A percentile compares a stretch with the other conserved stretches of the same genome.
Evolutionary conservation across 805 yeast genomes (phyloP).

Genomic region (Sporopachydermia quercuum): DNA sequence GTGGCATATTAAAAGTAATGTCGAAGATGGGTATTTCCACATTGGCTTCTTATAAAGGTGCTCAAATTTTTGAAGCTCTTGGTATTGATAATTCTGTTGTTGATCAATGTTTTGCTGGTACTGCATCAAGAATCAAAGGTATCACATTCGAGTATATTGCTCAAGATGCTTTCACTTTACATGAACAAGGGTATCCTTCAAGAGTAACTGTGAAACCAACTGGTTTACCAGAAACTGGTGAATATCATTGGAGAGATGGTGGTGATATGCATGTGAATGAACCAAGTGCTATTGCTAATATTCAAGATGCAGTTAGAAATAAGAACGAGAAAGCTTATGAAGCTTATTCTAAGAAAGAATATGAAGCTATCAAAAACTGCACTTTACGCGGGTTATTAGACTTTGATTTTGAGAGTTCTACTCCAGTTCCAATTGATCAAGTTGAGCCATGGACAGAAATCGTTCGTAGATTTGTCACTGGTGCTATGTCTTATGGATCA

Average conservation of each 20-base stretch:
- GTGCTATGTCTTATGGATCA: constrained; percentile 99
- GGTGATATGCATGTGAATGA: constrained; percentile 93
- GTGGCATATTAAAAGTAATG: constrained; percentile 93
- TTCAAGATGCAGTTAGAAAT: constrained; percentile 97
- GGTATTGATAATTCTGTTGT: constrained; percentile 93
- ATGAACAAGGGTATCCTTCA: constrained; percentile 81
- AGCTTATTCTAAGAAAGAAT: constrained; percentile 76
- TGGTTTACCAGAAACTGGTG: constrained; percentile 87
- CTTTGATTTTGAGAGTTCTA: constrained; percentile 60
- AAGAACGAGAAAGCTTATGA: constrained; percentile 90
- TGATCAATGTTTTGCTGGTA: constrained; percentile 91
- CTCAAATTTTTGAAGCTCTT: constrained; percentile 93
- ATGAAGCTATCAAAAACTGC: constrained; percentile 83
- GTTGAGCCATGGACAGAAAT: constrained; percentile 99
- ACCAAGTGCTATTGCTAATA: constrained; percentile 85
- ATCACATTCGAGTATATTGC: constrained; percentile 91
- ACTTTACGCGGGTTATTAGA: constrained; percentile 89
- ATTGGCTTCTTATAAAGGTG: constrained; percentile 96
- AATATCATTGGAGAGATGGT: constrained; percentile 97
- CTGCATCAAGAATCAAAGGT: constrained; percentile 94
- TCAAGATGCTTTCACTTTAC: constrained; percentile 89
- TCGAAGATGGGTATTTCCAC: constrained; percentile 99
- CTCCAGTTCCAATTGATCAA: constrained; percentile 84
- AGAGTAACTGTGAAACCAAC: constrained; percentile 56
- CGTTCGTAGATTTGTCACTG: constrained; percentile 94